Evolutionary conservation across 371 early-diverging fungal genomes (phyloP), one percentile per base, ranked within the genome.

Genomic region (Rhizopus arrhizus): DNA sequence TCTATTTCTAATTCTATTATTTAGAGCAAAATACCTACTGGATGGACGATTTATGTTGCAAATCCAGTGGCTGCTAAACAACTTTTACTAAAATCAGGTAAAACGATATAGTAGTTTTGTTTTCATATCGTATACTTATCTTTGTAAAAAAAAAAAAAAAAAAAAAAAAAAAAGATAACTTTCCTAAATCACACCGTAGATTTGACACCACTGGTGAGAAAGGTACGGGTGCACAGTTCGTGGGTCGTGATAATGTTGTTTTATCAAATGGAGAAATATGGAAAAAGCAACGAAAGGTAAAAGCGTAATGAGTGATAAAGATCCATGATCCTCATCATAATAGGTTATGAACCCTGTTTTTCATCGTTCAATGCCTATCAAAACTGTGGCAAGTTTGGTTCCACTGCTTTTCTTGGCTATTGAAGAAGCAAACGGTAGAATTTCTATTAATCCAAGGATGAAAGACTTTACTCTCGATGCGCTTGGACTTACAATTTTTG

Each of bases 271-370:
- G 69, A 8, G 7, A 46, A 11, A 11, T 7, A 6, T 69, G 69
- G 69, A 69, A 61, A 41, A 10, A 40, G 0, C 68, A 68, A 41
- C 32, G 64, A 43, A 68, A 56, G 32, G 40, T 63, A 5, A 53
- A 28, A 48, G 32, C 16, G 8, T 4, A 46, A 11, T 35, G 13
- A 28, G 28, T 46, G 46, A 13, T 61, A 2, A 34, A 45, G 34
- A 2, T 22, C 15, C 0, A 48, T 13, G 7, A 8, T 7, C 0
- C 5, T 48, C 22, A 22, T 0, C 22, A 22, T 22, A 22, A 2
- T 29, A 58, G 48, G 22, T 72, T 32, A 69, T 70, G 9, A 81
- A 78, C 31, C 78, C 78, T n/a, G 75, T 73, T 3, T 79, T 79
- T 48, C 72, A 71, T 60, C 68, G 74, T 29, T 45, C 72, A 1